Evolutionary conservation across 2,329 filamentous ascomycete genomes (phyloP).

Genomic region (Apiospora koreana): DNA sequence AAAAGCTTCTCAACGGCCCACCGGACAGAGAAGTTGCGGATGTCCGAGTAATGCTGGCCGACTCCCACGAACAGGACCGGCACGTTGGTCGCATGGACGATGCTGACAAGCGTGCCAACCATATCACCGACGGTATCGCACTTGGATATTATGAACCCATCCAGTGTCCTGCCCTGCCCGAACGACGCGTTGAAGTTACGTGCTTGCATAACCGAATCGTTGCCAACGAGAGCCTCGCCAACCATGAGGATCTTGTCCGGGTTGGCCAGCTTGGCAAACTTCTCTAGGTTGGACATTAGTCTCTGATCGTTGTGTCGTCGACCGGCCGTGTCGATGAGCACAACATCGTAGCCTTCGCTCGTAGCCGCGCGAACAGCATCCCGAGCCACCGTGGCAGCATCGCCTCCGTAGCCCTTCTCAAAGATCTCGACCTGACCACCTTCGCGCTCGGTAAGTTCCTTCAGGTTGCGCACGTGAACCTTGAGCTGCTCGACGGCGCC

Average conservation of each 20-base stretch:
- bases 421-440: slow-evolving; percentile 87
- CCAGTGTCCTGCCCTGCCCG: slow-evolving; percentile 75
- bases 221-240: slow-evolving; percentile 86
- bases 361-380: slow-evolving; percentile 85
- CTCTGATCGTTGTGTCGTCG: slow-evolving; percentile 93
- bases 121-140: slow-evolving; percentile 99
- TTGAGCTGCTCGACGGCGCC: slow-evolving; percentile 96
- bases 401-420: slow-evolving; percentile 97
- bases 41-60: slow-evolving; percentile 68
- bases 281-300: slow-evolving; percentile 94
- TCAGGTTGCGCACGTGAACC: slow-evolving; percentile 91
- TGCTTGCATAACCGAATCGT: slow-evolving; percentile 92
- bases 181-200: slow-evolving; percentile 95
- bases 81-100: slow-evolving; percentile 96
- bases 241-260: slow-evolving; percentile 99
- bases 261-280: slow-evolving; percentile 93
- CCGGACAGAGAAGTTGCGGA: slow-evolving; percentile 68
- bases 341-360: slow-evolving; percentile 81
- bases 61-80: slow-evolving; percentile 90
- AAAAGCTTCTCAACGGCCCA: slow-evolving; percentile 70
- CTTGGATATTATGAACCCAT: slow-evolving; percentile 98
- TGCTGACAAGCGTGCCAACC: slow-evolving; percentile 92
- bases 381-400: slow-evolving; percentile 91
- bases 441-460: slow-evolving; percentile 83
- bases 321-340: slow-evolving; percentile 94